Base-by-base conservation (phyloP, 352 stramenopile species). In the Phytophthora nicotianae region DNA sequence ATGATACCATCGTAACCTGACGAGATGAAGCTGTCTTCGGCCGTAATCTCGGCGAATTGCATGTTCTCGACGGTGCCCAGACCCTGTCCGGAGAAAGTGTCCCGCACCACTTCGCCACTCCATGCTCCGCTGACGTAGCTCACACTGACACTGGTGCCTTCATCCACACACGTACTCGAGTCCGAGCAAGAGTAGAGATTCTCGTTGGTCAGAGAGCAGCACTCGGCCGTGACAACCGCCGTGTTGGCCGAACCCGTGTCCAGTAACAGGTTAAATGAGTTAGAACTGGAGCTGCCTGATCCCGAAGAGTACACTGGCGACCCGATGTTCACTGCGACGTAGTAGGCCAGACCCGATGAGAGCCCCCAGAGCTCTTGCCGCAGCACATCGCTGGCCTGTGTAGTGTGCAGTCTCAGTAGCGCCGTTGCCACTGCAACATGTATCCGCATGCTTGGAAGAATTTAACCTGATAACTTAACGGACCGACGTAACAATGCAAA, bases 241-340 rank as follows among this genome's bases (percentile, higher is more conserved):
- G 79, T 90, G 66, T 95, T 95, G 33, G 83, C 81, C 19, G 83
- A 93, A 19, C 86, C 83, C 37, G 83, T 95, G 72, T 95, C 86
- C 11, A 95, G 17, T 26, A 95, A 56, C 32, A 95, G 54, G 49
- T 83, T 86, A 50, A 90, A 95, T 14, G 76, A 63, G 27, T 87
- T 79, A 5, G 71, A 69, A 45, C 61, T 65, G 20, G 62, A 65
- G 35, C 43, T 72, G 27, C 60, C 54, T 11, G 64, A 73, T 26
- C 65, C 59, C 8, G 65, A 68, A 27, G 74, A 71, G 50, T 81
- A 81, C 8, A 85, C 10, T n/a, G 68, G 62, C 13, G 70, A 62
- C 16, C 80, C 77, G 35, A 89, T 75, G 60, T 63, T 70, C 48
- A 87, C 56, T 23, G 82, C 47, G 33, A 87, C 68, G 62, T 85